These are phyloP conservation scores for Cryptosporidium andersoni DNA, from an alignment of 169 alveolate genomes.

Conservation along the genomic window DNA sequence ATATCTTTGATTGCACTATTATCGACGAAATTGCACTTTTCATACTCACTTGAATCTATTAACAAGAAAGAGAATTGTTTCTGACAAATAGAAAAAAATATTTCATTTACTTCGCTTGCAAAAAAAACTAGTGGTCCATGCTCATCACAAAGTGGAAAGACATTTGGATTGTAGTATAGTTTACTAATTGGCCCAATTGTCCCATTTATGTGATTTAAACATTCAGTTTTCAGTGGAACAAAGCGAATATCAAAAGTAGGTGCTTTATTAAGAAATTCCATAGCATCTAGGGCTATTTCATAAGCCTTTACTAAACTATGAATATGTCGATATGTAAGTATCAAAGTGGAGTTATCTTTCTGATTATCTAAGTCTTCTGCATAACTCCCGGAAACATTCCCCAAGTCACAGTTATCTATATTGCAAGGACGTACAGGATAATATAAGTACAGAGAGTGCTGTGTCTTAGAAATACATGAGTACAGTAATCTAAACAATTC, in stretches of 20 bases:
- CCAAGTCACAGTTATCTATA: neutral
- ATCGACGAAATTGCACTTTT: conserved; percentile 9
- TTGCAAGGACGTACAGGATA: conserved; percentile 30
- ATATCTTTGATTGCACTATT: neutral
- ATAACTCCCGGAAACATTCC: neutral
- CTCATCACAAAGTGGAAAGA: conserved; percentile 33
- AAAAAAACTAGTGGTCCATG: conserved; percentile 29
- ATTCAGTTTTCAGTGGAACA: conserved; percentile 51
- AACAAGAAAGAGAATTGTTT: conserved; percentile 3
- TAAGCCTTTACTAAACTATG: conserved; percentile 60
- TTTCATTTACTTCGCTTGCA: conserved; percentile 24
- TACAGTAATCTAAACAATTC: conserved; percentile 24
- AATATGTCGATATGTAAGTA: conserved; percentile 33
- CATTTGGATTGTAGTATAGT: conserved; percentile 10
- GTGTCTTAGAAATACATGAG: conserved; percentile 50
- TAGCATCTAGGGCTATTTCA: conserved; percentile 65
- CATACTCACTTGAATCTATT: neutral
- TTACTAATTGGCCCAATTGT: conserved; percentile 26
- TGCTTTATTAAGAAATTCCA: conserved; percentile 27
- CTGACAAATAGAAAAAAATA: conserved; percentile 39
- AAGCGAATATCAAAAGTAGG: conserved; percentile 68
- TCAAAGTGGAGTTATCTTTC: neutral
- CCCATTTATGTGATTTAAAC: conserved; percentile 26
- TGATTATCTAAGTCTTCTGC: neutral
- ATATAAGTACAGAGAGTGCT: conserved; percentile 38